Evolutionary conservation across 2,329 filamentous ascomycete species (phyloP), one percentile per base, ranked within the genome.

Genomic region (Septoria linicola): DNA sequence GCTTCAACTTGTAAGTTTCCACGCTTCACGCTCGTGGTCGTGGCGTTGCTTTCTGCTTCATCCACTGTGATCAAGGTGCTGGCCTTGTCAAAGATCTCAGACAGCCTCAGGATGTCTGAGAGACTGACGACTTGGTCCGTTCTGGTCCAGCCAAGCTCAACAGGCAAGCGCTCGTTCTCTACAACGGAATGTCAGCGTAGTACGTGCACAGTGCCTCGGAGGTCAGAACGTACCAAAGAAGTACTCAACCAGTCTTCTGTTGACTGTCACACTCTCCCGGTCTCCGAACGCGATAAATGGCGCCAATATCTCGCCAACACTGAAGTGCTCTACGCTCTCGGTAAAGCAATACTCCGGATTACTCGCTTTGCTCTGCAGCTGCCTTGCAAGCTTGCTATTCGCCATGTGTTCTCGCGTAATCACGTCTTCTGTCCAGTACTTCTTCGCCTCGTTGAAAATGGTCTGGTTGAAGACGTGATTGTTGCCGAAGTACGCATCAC

Each of bases 391-490:
- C 50, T 77, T 75, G 57, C 70, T 70, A 51, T 76, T 74, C 49
- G 77, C 77, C 2, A 75, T 62, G 64, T 72, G 71, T 2, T 71
- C 49, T 1, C 72, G 62, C 17, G 70, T 65, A 23, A 81, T 59
- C 14, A 68, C 63, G 2, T 69, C 61, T 0, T 50, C 66, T 0
- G 72, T 76, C 75, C 76, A 82, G 65, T 74, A 80, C 3, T 58
- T 51, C 32, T 58, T 67, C 0, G 72, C 73, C 49, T 72, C 63
- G 44, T 75, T 71, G 62, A 80, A 82, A 55, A 80, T 62, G 2
- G 70, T 73, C 45, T 74, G 66, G 64, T 81, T 79, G 68, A 82
- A 81, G 49, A 73, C 49, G 57, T 77, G 71, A 57, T 76, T 76
- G 63, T 76, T 74, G 17, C 78, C 79, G 46, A 78, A 71, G 68